Evolutionary conservation across 140 eudicot species (phyloP).

Genomic region (Cichorium intybus): DNA sequence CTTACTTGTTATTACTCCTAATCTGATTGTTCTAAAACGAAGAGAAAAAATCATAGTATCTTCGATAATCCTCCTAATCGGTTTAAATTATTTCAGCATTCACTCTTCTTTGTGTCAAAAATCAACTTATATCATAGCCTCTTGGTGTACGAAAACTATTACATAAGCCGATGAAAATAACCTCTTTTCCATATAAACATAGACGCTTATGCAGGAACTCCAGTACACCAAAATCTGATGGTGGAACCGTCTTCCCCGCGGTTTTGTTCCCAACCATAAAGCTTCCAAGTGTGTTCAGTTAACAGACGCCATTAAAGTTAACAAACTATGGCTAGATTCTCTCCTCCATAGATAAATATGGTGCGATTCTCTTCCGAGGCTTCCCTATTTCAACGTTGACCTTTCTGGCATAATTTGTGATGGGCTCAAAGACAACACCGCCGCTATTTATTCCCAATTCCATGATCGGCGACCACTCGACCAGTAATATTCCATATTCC

Average conservation of each 20-base stretch:
- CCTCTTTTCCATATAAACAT: too few relatives aligned
- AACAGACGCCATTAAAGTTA: conserved; percentile 36
- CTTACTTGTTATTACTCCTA: neutral
- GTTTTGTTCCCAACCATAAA: conserved; percentile 38
- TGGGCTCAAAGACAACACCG: too few relatives aligned
- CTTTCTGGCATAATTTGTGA: too few relatives aligned
- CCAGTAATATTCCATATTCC: too few relatives aligned
- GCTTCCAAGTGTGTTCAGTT: neutral
- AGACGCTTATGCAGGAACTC: neutral
- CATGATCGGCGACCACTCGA: too few relatives aligned
- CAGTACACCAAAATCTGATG: conserved; percentile 20
- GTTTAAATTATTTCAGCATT: neutral
- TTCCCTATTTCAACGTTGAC: conserved; percentile 42
- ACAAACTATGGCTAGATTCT: conserved; percentile 43
- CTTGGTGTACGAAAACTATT: too few relatives aligned
- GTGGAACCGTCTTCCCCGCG: conserved; percentile 35
- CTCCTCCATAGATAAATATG: conserved; percentile 38
- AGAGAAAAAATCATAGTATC: neutral
- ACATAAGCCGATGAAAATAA: too few relatives aligned
- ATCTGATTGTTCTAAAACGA: too few relatives aligned
- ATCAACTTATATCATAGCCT: too few relatives aligned
- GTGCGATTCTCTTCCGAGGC: conserved; percentile 58
- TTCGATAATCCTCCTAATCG: neutral
- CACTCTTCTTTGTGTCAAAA: conserved; percentile 1
- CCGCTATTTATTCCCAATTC: too few relatives aligned